Percentiles rank a stretch among this genome's conserved stretches.
Evolutionary conservation across 768 basidiomycete species (phyloP).

Genomic region (Fibroporia radiculosa): DNA sequence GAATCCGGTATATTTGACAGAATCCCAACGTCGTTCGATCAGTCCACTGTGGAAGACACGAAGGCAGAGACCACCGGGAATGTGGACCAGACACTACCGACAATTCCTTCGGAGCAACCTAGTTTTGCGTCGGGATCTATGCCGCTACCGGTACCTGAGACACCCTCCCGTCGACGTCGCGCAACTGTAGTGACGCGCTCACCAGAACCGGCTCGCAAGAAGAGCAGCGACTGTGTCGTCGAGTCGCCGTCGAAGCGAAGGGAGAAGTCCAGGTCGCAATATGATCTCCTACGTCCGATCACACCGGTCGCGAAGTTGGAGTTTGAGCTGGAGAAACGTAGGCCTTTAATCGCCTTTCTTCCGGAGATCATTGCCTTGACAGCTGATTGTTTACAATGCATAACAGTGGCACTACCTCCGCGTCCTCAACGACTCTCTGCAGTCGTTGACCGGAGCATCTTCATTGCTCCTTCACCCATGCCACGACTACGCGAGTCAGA

Average conservation of each 20-base stretch:
- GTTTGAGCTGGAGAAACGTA: conserved; percentile 57
- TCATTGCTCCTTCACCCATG: conserved; percentile 46
- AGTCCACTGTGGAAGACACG: neutral
- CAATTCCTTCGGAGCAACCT: conserved; percentile 18
- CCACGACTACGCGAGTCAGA: conserved; percentile 31
- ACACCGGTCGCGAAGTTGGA: conserved; percentile 58
- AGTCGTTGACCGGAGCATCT: conserved; percentile 60
- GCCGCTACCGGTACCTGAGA: conserved; percentile 20
- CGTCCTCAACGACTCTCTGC: conserved; percentile 46
- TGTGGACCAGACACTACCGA: conserved; percentile 15
- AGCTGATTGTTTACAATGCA: neutral
- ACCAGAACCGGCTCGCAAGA: conserved; percentile 31
- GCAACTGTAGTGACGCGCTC: conserved; percentile 66
- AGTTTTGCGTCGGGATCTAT: conserved; percentile 10
- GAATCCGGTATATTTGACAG: conserved; percentile 18
- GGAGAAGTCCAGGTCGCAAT: conserved; percentile 62
- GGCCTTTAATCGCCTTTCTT: conserved; percentile 17
- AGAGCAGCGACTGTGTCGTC: conserved; percentile 2
- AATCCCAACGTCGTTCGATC: conserved; percentile 22
- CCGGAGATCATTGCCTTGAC: neutral
- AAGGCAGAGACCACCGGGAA: conserved; percentile 3
- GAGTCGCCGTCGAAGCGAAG: conserved; percentile 52
- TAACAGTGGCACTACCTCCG: conserved; percentile 16
- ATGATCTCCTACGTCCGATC: conserved; percentile 59
- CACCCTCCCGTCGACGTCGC: conserved; percentile 33